Conservation (phyloP, 805 yeast genomes). For the Saccharomycopsis amapae region DNA sequence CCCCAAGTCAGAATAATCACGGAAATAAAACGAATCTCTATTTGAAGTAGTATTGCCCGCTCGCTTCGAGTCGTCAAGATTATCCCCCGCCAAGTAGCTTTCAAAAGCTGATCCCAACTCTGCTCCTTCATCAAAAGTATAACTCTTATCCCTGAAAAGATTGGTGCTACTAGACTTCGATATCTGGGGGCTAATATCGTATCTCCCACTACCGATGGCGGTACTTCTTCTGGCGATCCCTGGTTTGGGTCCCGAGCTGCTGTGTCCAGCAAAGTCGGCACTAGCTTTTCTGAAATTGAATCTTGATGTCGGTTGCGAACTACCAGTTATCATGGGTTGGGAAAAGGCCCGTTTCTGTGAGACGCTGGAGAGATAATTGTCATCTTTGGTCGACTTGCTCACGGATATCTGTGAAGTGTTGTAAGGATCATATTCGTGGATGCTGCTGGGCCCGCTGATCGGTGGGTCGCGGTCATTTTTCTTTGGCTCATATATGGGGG, state of each 20-base stretch:
- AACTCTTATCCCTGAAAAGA: not conserved
- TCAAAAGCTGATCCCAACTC: not conserved
- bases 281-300: constrained; percentile 5
- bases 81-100: too few relatives aligned
- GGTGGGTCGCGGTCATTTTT: not conserved
- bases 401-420: constrained; percentile 1
- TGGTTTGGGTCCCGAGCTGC: not conserved
- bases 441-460: not conserved
- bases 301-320: not conserved
- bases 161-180: not conserved
- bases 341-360: constrained; percentile 7
- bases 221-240: not conserved
- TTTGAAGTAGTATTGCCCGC: too few relatives aligned
- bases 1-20: too few relatives aligned
- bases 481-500: not conserved
- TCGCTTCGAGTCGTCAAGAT: too few relatives aligned
- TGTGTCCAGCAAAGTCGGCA: not conserved
- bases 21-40: too few relatives aligned
- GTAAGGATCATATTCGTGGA: constrained; percentile 1
- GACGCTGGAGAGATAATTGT: constrained; percentile 1
- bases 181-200: constrained; percentile 6
- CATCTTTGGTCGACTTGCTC: constrained; percentile 4
- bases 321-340: constrained; percentile 8
- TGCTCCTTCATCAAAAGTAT: not conserved
- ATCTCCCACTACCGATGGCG: not conserved